These are phyloP conservation scores for Penicillium manginii DNA, from an alignment of 495 filamentous ascomycete genomes.

Conservation along the genomic window DNA sequence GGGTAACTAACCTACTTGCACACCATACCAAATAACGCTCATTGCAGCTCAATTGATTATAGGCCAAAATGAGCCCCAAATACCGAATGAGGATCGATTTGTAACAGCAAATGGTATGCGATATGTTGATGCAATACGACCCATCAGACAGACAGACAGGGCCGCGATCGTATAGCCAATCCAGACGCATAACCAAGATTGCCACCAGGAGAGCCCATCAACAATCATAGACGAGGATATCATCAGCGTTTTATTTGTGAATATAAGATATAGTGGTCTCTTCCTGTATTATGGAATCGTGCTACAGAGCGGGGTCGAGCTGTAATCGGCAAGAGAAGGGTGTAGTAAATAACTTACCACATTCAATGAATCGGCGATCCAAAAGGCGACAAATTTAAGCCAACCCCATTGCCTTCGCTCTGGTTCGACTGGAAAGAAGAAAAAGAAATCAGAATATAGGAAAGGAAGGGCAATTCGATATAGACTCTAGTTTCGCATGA, in stretches of 20 bases:
- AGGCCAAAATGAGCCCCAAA: conserved; percentile 85
- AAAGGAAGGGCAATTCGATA: too few species aligned
- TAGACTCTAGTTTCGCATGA: too few species aligned
- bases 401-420: conserved; percentile 81
- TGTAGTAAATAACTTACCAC: conserved; percentile 56
- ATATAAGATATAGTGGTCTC: background rate
- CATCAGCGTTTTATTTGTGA: conserved; percentile 83
- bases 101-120: conserved; percentile 84
- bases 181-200: conserved; percentile 85
- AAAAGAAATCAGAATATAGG: too few species aligned
- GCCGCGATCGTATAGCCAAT: conserved; percentile 77
- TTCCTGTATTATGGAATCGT: conserved; percentile 4
- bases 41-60: conserved; percentile 85
- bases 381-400: conserved; percentile 88
- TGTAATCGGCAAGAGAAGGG: background rate
- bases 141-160: conserved; percentile 72
- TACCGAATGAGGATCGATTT: conserved; percentile 73
- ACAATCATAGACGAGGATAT: conserved; percentile 80
- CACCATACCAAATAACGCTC: conserved; percentile 75
- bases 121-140: conserved; percentile 81
- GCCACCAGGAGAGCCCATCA: conserved; percentile 85
- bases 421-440: conserved; percentile 66
- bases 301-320: background rate
- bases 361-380: conserved; percentile 91
- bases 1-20: conserved; percentile 49